phyloP scores from a whole-genome alignment of 2,329 filamentous ascomycete species.

The Tolypocladium tropicale region DNA sequence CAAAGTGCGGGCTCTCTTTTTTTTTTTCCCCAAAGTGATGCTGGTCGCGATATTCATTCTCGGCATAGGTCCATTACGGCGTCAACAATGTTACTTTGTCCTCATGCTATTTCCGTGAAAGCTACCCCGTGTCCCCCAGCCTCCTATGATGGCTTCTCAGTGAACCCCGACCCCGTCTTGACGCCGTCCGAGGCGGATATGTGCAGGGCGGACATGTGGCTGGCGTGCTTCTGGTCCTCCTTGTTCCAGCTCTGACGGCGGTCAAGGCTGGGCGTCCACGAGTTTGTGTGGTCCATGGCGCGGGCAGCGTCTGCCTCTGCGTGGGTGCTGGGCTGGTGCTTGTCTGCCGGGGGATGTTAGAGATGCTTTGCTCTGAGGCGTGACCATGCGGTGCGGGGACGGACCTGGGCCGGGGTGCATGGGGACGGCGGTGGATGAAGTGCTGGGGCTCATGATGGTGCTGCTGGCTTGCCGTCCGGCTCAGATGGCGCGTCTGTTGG shows the following conservation, averaged over 20 bases:
- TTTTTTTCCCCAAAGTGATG: no score
- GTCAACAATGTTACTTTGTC: not conserved
- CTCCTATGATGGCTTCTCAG: constrained; percentile 17
- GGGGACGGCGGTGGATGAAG: not conserved
- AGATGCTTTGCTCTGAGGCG: not conserved
- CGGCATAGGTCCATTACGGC: not conserved
- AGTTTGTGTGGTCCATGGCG: constrained; percentile 21
- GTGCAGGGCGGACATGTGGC: constrained; percentile 40
- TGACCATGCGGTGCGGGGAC: not conserved
- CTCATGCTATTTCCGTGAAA: not conserved
- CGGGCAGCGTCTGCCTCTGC: constrained; percentile 16
- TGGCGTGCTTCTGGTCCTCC: constrained; percentile 41
- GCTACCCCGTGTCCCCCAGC: not conserved
- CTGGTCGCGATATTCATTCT: not conserved
- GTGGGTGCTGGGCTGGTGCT: not conserved
- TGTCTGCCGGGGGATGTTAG: not conserved
- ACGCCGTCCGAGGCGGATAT: constrained; percentile 30
- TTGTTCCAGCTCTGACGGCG: constrained; percentile 41
- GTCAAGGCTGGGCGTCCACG: constrained; percentile 36
- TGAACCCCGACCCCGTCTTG: constrained; percentile 30
- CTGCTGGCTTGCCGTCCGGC: not conserved
- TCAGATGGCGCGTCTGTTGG: not conserved
- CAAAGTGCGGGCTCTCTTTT: no score
- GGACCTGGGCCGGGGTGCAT: not conserved
- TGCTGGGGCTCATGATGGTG: not conserved